Conservation (phyloP, 225 moss, liverwort and hornwort genomes). For the Physcomitrellopsis africana region DNA sequence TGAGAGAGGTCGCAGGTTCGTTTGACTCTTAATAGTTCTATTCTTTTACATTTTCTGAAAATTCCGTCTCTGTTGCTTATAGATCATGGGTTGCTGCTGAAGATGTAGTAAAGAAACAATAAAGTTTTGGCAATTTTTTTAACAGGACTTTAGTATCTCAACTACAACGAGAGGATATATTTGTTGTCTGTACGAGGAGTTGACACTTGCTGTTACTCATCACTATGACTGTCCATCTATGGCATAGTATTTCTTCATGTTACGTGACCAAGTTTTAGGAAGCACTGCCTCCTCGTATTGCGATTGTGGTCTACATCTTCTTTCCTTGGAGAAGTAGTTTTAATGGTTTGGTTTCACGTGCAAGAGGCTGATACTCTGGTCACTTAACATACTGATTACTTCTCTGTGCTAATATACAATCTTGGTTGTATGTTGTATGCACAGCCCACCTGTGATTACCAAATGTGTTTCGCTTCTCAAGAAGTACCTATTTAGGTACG, state of each 20-base stretch:
- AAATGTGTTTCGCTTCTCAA: conserved; percentile 98
- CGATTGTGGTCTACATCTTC: background rate
- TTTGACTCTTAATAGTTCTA: conserved; percentile 7
- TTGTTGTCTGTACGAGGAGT: background rate
- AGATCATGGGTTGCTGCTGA: background rate
- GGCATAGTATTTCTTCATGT: conserved; percentile 7
- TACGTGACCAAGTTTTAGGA: conserved; percentile 9
- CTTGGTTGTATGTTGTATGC: conserved; percentile 15
- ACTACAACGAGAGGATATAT: background rate
- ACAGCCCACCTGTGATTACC: conserved; percentile 96
- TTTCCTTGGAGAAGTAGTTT: background rate
- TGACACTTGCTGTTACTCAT: background rate
- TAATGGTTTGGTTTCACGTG: background rate
- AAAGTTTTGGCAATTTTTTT: background rate
- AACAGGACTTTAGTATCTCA: background rate
- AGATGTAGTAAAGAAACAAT: background rate
- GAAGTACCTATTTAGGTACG: conserved; percentile 95
- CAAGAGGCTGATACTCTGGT: conserved; percentile 2
- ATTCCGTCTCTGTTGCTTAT: background rate
- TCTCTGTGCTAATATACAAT: conserved; percentile 6
- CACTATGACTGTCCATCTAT: background rate
- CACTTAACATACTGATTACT: background rate
- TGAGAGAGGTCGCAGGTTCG: conserved; percentile 96
- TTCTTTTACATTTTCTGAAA: background rate
- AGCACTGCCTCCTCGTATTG: background rate